Percentiles rank a stretch among this genome's conserved stretches.
Evolutionary conservation across 2,329 filamentous ascomycete species (phyloP).

Genomic region (Berkeleyomyces rouxiae): DNA sequence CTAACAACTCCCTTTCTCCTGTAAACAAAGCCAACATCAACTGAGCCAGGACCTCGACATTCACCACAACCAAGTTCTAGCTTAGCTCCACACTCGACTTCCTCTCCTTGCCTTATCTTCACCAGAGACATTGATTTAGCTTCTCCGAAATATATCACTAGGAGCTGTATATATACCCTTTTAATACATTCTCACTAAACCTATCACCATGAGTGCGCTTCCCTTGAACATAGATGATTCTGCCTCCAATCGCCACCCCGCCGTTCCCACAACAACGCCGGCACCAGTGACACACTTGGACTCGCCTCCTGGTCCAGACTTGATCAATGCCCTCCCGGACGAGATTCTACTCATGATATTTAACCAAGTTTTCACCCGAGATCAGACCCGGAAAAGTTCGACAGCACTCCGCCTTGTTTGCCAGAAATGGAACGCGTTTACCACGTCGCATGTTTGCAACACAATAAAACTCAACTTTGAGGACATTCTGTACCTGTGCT

Average conservation of each 20-base stretch:
- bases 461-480: slow-evolving; percentile 31
- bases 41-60: no score
- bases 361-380: neutral
- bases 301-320: neutral
- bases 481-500: neutral
- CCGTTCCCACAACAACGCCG: neutral
- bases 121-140: no score
- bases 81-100: no score
- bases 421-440: slow-evolving; percentile 29
- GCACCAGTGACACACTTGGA: neutral
- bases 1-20: no score
- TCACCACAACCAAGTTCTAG: no score
- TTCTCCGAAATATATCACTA: no score
- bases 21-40: no score
- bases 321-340: slow-evolving; percentile 5
- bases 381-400: neutral
- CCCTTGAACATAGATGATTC: neutral
- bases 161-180: no score
- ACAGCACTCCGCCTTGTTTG: slow-evolving; percentile 30
- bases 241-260: neutral
- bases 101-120: no score
- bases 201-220: no score
- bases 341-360: slow-evolving; percentile 8
- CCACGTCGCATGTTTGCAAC: slow-evolving; percentile 29
- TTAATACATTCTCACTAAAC: no score